Conservation (phyloP, 257 asterid species). For the Lantana camara region DNA sequence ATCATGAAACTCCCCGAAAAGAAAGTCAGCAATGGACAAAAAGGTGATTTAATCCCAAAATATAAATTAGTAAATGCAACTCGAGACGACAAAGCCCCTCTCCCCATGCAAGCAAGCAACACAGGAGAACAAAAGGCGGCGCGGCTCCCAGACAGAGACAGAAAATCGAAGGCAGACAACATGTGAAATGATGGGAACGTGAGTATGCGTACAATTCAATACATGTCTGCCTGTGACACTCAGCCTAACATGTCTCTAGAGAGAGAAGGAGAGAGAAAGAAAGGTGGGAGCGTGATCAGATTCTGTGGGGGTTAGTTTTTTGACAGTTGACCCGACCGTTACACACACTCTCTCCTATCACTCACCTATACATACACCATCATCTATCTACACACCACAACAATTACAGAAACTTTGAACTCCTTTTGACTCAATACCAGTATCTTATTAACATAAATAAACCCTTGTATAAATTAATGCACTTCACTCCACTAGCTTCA, state of each 20-base stretch:
- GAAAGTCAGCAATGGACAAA: slow-evolving; percentile 31
- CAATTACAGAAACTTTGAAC: slow-evolving; percentile 43
- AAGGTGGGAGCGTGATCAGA: slow-evolving; percentile 67
- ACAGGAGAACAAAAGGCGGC: slow-evolving; percentile 49
- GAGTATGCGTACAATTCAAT: slow-evolving; percentile 36
- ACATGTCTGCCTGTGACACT: slow-evolving; percentile 35
- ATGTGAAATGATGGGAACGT: slow-evolving; percentile 37
- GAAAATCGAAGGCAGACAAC: slow-evolving; percentile 53
- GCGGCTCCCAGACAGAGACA: slow-evolving; percentile 45
- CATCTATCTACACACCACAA: slow-evolving; percentile 28
- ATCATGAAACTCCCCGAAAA: slow-evolving; percentile 30
- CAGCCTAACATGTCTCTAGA: slow-evolving; percentile 23
- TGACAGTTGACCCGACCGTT: slow-evolving; percentile 90
- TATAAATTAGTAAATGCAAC: slow-evolving; percentile 35
- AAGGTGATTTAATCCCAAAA: slow-evolving; percentile 9
- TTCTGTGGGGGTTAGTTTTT: slow-evolving; percentile 80
- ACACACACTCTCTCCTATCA: slow-evolving; percentile 32
- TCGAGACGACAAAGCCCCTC: slow-evolving; percentile 20
- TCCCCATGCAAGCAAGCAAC: slow-evolving; percentile 29
- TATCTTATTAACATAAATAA: slow-evolving; percentile 5
- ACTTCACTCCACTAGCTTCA: slow-evolving; percentile 31
- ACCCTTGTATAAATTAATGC: slow-evolving; percentile 22
- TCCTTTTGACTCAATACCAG: slow-evolving; percentile 12
- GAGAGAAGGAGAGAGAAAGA: slow-evolving; percentile 41
- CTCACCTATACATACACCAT: slow-evolving; percentile 29